phyloP scores from a whole-genome alignment of 192 early-diverging fungal genomes.

The Coemansia sp. region DNA sequence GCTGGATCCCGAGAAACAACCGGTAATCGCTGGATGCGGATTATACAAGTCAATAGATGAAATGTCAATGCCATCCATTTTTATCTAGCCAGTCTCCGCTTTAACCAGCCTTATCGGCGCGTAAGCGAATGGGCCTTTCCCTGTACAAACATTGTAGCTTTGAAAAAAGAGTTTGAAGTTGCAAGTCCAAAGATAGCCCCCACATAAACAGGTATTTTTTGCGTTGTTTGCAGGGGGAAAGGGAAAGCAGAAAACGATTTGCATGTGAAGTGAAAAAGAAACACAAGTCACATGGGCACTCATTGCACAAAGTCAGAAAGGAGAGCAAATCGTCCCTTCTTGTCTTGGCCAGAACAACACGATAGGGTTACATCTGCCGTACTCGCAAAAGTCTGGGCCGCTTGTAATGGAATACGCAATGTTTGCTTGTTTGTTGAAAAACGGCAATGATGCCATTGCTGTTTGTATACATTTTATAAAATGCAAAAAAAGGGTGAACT shows the following conservation, averaged over 20 bases:
- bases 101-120: conserved; percentile 24
- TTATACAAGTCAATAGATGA: conserved; percentile 54
- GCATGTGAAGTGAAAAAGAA: neutral
- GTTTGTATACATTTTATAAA: conserved; percentile 10
- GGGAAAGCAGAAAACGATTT: neutral
- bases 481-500: conserved; percentile 12
- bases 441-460: neutral
- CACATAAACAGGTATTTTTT: no score
- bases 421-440: neutral
- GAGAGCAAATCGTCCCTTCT: neutral
- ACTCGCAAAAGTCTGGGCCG: no score
- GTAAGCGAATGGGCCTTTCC: neutral
- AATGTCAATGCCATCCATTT: conserved; percentile 57
- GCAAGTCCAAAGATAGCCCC: no score
- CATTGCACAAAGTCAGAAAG: neutral
- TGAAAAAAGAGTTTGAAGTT: no score
- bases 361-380: no score
- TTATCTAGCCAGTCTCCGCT: conserved; percentile 42
- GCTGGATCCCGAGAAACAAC: conserved; percentile 65
- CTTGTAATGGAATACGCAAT: no score
- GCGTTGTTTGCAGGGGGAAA: no score
- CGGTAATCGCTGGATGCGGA: no score
- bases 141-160: neutral
- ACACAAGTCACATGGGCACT: neutral
- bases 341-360: no score